Base-by-base conservation (phyloP, 2,329 filamentous ascomycete species). In the Orbilia ellipsospora region DNA sequence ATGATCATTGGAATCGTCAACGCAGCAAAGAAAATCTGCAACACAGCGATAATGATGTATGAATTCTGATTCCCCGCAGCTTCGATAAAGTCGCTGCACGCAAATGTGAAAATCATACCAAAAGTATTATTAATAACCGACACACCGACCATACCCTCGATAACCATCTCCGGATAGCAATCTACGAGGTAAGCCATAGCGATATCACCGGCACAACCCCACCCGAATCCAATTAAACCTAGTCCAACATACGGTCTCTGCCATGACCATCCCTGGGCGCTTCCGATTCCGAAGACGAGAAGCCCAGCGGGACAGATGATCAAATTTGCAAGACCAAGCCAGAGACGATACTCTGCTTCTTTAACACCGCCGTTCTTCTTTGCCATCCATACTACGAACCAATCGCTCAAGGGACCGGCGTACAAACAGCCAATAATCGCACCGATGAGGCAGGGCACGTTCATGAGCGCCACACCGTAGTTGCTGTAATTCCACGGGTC, bases 121-220 rank as follows among this genome's bases (percentile, higher is more conserved):
- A 88, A 81, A 1, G 83, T 85, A 79, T 88, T 88, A 80, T 88
- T 88, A 80, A 88, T 87, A 18, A 87, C 85, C 1, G 85, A 84
- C 0, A 88, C 86, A 4, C 86, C 86, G 0, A 87, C 86, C 86
- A 88, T 88, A 28, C 86, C 86, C 77, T 88, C 86, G 1, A 88
- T 81, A 4, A 88, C 84, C 83, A 87, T 87, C 40, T 87, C 86
- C 0, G 86, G 86, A 70, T 88, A 88, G 2, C 84, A 84, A 72
- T 88, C 86, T 77, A 86, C 86, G 3, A 87, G 81, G 73, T 88
- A 88, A 0, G 86, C 85, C 82, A 87, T 84, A 64, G 84, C 83
- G 69, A 88, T 79, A 80, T 88, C 87, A 4, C 87, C 87, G 1
- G 86, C 86, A 60, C 86, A 88, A 6, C 87, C 87, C 80, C 86